These are phyloP conservation scores for Botrytis tulipae DNA, from an alignment of 2,329 filamentous ascomycete species.

Conservation along the genomic window DNA sequence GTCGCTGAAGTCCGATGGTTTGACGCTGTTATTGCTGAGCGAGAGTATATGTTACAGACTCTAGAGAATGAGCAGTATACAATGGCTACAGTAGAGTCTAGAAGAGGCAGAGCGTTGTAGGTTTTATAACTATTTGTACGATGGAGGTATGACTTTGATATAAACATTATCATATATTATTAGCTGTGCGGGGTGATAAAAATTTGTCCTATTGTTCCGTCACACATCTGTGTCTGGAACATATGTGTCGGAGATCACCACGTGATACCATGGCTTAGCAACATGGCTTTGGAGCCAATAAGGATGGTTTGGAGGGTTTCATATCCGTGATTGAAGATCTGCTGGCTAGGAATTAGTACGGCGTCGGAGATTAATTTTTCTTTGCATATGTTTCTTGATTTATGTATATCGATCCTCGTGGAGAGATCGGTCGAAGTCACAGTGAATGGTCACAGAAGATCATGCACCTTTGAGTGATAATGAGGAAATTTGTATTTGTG, in stretches of 20 bases:
- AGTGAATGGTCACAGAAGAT: not conserved
- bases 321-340: not conserved
- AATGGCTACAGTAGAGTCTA: not conserved
- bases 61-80: not conserved
- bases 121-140: not conserved
- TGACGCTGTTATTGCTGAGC: not conserved
- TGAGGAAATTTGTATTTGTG: not conserved
- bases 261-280: slow-evolving; percentile 1
- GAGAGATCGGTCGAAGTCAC: not conserved
- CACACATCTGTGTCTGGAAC: slow-evolving; percentile 1
- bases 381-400: not conserved
- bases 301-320: not conserved
- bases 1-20: slow-evolving; percentile 4
- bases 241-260: not conserved
- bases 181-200: not conserved
- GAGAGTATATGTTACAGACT: not conserved
- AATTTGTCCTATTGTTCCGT: not conserved
- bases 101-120: not conserved
- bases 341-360: not conserved
- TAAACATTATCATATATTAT: not conserved
- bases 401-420: not conserved
- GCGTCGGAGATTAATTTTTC: not conserved
- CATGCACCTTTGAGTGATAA: not conserved
- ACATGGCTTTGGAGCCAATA: not conserved
- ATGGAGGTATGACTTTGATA: not conserved